Evolutionary conservation across 768 basidiomycete species (phyloP).

Genomic region (Plicaturopsis crispa): DNA sequence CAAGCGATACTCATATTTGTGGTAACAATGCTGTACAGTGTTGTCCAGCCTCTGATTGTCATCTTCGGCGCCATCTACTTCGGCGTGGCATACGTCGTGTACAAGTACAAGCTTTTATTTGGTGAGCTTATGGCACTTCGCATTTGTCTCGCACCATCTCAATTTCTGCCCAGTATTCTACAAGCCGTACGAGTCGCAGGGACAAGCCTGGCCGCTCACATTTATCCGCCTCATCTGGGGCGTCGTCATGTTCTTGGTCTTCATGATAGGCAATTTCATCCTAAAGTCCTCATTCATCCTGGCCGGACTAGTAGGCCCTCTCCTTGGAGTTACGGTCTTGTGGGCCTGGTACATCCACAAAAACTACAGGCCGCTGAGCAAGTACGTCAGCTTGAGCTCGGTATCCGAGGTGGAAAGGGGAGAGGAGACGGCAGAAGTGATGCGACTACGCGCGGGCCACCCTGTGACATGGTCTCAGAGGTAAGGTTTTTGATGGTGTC

Average conservation of each 20-base stretch:
- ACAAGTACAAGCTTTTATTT: constrained; percentile 96
- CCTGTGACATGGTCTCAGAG: constrained; percentile 88
- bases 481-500: constrained; percentile 27
- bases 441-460: constrained; percentile 70
- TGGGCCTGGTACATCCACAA: constrained; percentile 79
- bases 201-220: constrained; percentile 97
- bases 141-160: background rate
- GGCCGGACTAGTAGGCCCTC: constrained; percentile 60
- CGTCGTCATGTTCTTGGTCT: constrained; percentile 85
- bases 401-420: constrained; percentile 87
- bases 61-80: constrained; percentile 96
- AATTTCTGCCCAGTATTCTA: constrained; percentile 70
- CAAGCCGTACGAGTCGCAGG: constrained; percentile 95
- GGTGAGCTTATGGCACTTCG: constrained; percentile 40
- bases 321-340: constrained; percentile 64
- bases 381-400: constrained; percentile 79
- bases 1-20: constrained; percentile 95
- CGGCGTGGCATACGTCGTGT: constrained; percentile 90
- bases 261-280: constrained; percentile 96
- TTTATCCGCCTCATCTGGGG: constrained; percentile 91
- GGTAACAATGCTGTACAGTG: constrained; percentile 90
- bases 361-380: constrained; percentile 64
- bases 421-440: constrained; percentile 75
- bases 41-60: constrained; percentile 91
- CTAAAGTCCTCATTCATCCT: constrained; percentile 47